Evolutionary conservation across 345 rosid genomes (phyloP), one percentile per base, ranked within the genome.

Genomic region (Eucalyptus decipiens): DNA sequence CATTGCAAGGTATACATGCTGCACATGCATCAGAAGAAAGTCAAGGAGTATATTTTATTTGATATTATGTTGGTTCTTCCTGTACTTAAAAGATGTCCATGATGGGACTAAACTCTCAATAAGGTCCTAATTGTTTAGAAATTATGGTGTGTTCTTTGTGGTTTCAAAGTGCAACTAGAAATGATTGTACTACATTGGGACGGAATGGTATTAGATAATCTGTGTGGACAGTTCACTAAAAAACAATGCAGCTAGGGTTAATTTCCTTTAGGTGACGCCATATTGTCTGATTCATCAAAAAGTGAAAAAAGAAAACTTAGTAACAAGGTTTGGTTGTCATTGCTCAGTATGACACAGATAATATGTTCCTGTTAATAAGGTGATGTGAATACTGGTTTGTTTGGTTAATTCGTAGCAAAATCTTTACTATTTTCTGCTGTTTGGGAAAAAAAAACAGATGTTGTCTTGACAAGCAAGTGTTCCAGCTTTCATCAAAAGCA

Each of bases 401-500:
- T 76, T 2, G 5, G 83, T 37, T 43, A 76, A 37, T 72, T 76
- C 26, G 2, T 76, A 19, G 26, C 83, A 76, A 76, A 37, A 76
- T 76, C 47, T 76, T 76, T 76, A 76, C 83, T 76, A 11, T 76
- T 19, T 76, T 37, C 83, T 76, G 47, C 83, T 37, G 45, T 76
- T 19, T 21, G 45, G 62, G 26, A 89, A 90, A 37, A 37, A 47
- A 76, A 10, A 34, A 37, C 83, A 76, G 83, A 76, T 37, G 83
- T 37, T 37, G 90, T 94, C 89, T 92, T 47, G 94, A 93, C 40
- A 92, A 94, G 76, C 93, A 90, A 87, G 88, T 91, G 52, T 88
- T 89, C 58, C 93, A 91, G 87, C 90, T 92, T 87, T 91, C 92
- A 50, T 92, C 93, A 91, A 92, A 87, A 89, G 89, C 93, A 81